Evolutionary conservation across 2,329 filamentous ascomycete species (phyloP).

Genomic region (Diaporthe aspalathi): DNA sequence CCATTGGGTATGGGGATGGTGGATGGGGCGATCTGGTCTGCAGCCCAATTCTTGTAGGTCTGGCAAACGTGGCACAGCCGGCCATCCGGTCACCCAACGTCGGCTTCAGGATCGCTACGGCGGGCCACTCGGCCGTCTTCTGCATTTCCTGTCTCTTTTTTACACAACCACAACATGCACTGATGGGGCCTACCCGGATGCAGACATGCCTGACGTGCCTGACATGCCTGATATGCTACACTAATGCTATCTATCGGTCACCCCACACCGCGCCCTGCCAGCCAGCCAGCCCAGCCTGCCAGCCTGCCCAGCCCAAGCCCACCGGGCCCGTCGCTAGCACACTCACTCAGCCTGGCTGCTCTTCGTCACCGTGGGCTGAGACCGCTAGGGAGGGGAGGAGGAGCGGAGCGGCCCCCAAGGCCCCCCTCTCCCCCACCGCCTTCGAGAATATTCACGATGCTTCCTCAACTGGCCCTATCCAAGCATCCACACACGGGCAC

Average conservation of each 20-base stretch:
- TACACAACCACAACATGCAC: slow-evolving; percentile 10
- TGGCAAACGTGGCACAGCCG: slow-evolving; percentile 6
- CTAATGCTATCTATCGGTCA: slow-evolving; percentile 11
- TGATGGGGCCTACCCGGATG: slow-evolving; percentile 21
- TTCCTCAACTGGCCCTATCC: slow-evolving; percentile 16
- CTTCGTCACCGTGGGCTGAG: slow-evolving; percentile 27
- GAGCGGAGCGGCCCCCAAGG: slow-evolving; percentile 16
- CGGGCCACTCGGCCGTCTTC: slow-evolving; percentile 20
- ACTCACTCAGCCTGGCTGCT: slow-evolving; percentile 11
- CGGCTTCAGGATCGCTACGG: slow-evolving; percentile 17
- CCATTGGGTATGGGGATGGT: too few species aligned
- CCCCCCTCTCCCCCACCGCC: not conserved
- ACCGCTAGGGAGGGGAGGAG: slow-evolving; percentile 2
- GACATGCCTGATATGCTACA: too few species aligned
- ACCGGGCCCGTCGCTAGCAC: slow-evolving; percentile 16
- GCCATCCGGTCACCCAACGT: slow-evolving; percentile 3
- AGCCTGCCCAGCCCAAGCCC: slow-evolving; percentile 12
- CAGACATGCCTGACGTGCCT: slow-evolving; percentile 17
- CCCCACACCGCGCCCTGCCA: slow-evolving; percentile 22
- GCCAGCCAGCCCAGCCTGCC: too few species aligned
- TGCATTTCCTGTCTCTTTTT: slow-evolving; percentile 10
- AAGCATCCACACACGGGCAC: slow-evolving; percentile 27
- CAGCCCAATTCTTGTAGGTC: not conserved
- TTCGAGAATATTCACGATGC: slow-evolving; percentile 37
- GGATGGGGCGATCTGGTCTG: too few species aligned